These are phyloP conservation scores for Phytophthora litchii DNA, from an alignment of 352 stramenopile genomes.

Conservation along the genomic window DNA sequence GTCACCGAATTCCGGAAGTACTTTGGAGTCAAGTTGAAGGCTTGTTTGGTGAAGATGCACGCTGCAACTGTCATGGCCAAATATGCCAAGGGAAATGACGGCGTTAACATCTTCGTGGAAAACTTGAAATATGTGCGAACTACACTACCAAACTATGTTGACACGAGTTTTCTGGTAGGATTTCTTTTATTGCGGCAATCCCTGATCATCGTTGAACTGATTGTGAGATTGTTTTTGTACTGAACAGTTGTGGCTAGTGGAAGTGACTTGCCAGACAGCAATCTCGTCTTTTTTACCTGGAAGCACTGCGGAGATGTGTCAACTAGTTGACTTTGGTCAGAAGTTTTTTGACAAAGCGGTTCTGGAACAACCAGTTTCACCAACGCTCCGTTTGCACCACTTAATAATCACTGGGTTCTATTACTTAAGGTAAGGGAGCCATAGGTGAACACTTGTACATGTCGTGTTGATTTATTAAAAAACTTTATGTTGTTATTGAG, in stretches of 20 bases:
- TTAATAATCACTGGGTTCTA: slow-evolving; percentile 65
- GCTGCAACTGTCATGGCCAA: slow-evolving; percentile 42
- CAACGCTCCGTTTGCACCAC: slow-evolving; percentile 57
- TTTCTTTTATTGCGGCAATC: background rate
- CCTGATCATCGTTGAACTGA: slow-evolving; percentile 5
- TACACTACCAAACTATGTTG: slow-evolving; percentile 49
- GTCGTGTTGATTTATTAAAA: background rate
- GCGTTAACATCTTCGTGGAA: slow-evolving; percentile 38
- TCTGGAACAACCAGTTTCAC: slow-evolving; percentile 28
- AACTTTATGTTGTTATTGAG: slow-evolving; percentile 7
- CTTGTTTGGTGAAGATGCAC: slow-evolving; percentile 61
- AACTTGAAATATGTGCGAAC: slow-evolving; percentile 59
- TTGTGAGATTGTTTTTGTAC: background rate
- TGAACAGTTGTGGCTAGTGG: slow-evolving; percentile 66
- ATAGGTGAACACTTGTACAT: background rate
- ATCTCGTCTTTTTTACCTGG: slow-evolving; percentile 47
- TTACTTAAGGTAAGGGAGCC: slow-evolving; percentile 45
- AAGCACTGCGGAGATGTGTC: slow-evolving; percentile 28
- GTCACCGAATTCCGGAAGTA: slow-evolving; percentile 43
- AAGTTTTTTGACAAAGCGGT: slow-evolving; percentile 45
- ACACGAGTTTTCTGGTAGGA: slow-evolving; percentile 59
- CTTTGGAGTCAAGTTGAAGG: slow-evolving; percentile 59
- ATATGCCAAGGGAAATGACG: slow-evolving; percentile 13
- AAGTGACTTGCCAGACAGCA: slow-evolving; percentile 61
- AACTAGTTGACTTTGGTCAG: slow-evolving; percentile 52